A percentile compares a stretch with the other conserved stretches of the same genome.
Conservation (phyloP, 768 basidiomycete genomes). For the Kwoniella sp. region DNA sequence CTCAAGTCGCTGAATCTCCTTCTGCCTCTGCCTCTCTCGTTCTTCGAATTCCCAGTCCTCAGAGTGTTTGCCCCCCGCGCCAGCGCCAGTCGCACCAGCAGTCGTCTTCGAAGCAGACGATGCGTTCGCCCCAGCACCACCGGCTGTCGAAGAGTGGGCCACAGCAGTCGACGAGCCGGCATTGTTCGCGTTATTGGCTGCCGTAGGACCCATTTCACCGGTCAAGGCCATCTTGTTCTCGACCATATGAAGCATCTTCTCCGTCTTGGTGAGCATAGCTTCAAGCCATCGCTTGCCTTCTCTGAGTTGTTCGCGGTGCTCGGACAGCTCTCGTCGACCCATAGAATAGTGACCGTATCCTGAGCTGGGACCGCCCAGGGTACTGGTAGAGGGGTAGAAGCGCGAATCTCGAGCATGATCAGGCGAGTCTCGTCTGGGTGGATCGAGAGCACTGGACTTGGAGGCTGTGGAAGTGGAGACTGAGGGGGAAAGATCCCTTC, state of each 20-base stretch:
- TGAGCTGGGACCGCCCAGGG: slow-evolving; percentile 14
- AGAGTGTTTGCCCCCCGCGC: slow-evolving; percentile 1
- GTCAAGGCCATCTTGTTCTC: slow-evolving; percentile 51
- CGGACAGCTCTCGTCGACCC: slow-evolving; percentile 48
- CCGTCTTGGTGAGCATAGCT: slow-evolving; percentile 47
- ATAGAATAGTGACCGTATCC: slow-evolving; percentile 40
- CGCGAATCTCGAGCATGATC: slow-evolving; percentile 25
- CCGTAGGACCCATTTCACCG: slow-evolving; percentile 19
- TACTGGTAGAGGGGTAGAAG: slow-evolving; percentile 21
- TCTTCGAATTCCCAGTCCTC: slow-evolving; percentile 50
- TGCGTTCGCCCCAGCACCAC: slow-evolving; percentile 8
- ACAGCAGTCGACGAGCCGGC: neutral
- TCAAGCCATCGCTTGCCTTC: slow-evolving; percentile 55
- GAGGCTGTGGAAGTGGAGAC: slow-evolving; percentile 13
- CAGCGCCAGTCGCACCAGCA: slow-evolving; percentile 8
- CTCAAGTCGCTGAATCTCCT: slow-evolving; percentile 38
- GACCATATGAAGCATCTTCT: slow-evolving; percentile 48
- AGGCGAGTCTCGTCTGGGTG: slow-evolving; percentile 21
- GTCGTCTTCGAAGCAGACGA: neutral
- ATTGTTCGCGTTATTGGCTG: neutral
- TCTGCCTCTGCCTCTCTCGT: slow-evolving; percentile 43
- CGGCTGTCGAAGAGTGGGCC: neutral
- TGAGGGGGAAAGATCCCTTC: slow-evolving; percentile 27
- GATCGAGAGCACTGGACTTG: slow-evolving; percentile 16
- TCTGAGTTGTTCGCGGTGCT: slow-evolving; percentile 53